Base-by-base conservation (phyloP, 1,139 yeast genomes). In the Taiozyma sp. region DNA sequence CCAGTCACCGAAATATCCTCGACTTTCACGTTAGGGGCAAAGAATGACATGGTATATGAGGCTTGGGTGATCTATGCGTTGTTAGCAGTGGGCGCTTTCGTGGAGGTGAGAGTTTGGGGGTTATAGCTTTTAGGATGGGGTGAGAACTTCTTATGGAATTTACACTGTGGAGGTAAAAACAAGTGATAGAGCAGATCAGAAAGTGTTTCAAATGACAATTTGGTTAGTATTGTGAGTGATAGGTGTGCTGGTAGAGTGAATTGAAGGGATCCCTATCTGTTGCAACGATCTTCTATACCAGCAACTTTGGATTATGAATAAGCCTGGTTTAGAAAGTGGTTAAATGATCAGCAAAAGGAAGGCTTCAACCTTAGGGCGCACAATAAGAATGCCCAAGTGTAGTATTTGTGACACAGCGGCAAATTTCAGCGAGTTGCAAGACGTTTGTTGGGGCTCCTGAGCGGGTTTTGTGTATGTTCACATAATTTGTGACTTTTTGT, bases 1-100 rank as follows among this genome's bases (percentile, higher is more conserved):
- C 53, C 56, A 34, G 61, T 57, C 8, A 61, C 50, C 1, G 62
- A 51, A 10, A 47, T n/a, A 24, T 55, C 52, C 19, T 45, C 52
- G 3, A 47, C 43, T 4, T 50, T 19, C 7, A 47, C 40, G n/a
- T 47, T 45, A 6, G 50, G 45, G 9, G 45, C 40, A 35, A 55
- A 44, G 42, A 44, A 47, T 6, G 53, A 37, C 57, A 54, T 54
- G 21, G 2, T 44, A 16, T 11, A 10, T 19, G 41, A 19, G 7
- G 13, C 14, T 9, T 13, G 5, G 9, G 7, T 16, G 24, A 37
- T 19, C 9, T 32, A 32, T 32, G 35, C 4, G 3, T n/a, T 32
- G 35, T n/a, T 32, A 19, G 7, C 14, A 19, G 14, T 37, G 24
- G 19, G 19, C 5, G 13, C 19, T 32, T 14, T n/a, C 16, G 35